Base-by-base conservation (phyloP, 139 green algal species). In the Coelastrella sp. region DNA sequence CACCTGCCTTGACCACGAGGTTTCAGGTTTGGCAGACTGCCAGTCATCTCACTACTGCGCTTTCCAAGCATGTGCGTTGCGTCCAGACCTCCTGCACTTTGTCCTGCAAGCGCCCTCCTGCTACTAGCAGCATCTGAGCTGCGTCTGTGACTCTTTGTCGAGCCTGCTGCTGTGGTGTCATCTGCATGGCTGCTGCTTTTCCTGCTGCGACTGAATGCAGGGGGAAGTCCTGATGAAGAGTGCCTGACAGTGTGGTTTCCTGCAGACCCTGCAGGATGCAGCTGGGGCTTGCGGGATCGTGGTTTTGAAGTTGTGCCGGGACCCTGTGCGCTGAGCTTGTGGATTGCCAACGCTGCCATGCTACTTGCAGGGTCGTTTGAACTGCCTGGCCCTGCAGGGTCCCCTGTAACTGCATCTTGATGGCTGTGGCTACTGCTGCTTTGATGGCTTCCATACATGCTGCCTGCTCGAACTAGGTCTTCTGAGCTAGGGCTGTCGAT, bases 21-120 rank as follows among this genome's bases (percentile, higher is more conserved):
- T 51, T 67, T 82, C 5, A 82, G 9, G 53, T 82, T 82, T 9
- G 75, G 75, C 73, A 81, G 30, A 37, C 34, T 81, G 30, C 72
- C 45, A 27, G 72, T 79, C 27, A 40, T 32, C 51, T 60, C 71
- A 53, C 72, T 34, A 40, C 72, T 30, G 11, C 45, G 13, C 45
- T 66, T 59, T 27, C 13, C 27, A 34, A 35, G 3, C 23, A 5
- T 23, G 30, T 25, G 15, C 59, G 68, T 23, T 60, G 68, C 68
- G 25, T 32, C 37, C n/a, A n/a, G n/a, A n/a, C n/a, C n/a, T n/a
- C n/a, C n/a, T n/a, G n/a, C n/a, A n/a, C n/a, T n/a, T n/a, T n/a
- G n/a, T n/a, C n/a, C n/a, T n/a, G n/a, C n/a, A n/a, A n/a, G n/a
- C n/a, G n/a, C n/a, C n/a, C n/a, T n/a, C n/a, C n/a, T n/a, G n/a